Evolutionary conservation across 2,329 filamentous ascomycete genomes (phyloP).

Genomic region (Pseudogymnoascus sp.): DNA sequence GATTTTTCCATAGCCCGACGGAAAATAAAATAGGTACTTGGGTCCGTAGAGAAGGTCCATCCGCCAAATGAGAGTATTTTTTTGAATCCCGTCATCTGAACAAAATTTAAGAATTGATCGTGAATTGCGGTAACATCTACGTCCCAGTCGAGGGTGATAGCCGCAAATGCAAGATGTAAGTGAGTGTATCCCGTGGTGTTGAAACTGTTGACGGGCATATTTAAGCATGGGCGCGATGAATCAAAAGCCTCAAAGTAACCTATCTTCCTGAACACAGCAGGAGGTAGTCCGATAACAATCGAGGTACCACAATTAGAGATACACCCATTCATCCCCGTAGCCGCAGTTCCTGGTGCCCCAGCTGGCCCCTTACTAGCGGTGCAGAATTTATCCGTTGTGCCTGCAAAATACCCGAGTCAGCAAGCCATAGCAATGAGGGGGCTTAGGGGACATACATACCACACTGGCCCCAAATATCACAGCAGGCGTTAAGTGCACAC

Average conservation of each 20-base stretch:
- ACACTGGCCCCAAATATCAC: slow-evolving; percentile 28
- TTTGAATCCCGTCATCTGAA: slow-evolving; percentile 27
- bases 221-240: slow-evolving; percentile 25
- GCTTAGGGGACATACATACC: slow-evolving; percentile 32
- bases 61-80: slow-evolving; percentile 39
- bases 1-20: no score
- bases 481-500: background rate
- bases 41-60: no score
- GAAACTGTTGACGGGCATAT: slow-evolving; percentile 25
- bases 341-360: slow-evolving; percentile 25
- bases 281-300: slow-evolving; percentile 23
- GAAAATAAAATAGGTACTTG: no score
- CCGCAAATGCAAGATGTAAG: slow-evolving; percentile 33
- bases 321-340: slow-evolving; percentile 25
- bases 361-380: slow-evolving; percentile 20
- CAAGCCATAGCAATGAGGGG: slow-evolving; percentile 34
- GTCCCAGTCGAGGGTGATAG: slow-evolving; percentile 28
- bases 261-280: slow-evolving; percentile 18
- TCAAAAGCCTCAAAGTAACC: slow-evolving; percentile 32
- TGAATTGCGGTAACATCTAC: slow-evolving; percentile 20
- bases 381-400: slow-evolving; percentile 32
- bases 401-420: slow-evolving; percentile 30
- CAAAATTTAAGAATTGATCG: slow-evolving; percentile 30
- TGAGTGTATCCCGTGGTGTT: slow-evolving; percentile 26
- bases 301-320: slow-evolving; percentile 37